Conservation (phyloP, 2,329 filamentous ascomycete species). For the Colletotrichum sp. region DNA sequence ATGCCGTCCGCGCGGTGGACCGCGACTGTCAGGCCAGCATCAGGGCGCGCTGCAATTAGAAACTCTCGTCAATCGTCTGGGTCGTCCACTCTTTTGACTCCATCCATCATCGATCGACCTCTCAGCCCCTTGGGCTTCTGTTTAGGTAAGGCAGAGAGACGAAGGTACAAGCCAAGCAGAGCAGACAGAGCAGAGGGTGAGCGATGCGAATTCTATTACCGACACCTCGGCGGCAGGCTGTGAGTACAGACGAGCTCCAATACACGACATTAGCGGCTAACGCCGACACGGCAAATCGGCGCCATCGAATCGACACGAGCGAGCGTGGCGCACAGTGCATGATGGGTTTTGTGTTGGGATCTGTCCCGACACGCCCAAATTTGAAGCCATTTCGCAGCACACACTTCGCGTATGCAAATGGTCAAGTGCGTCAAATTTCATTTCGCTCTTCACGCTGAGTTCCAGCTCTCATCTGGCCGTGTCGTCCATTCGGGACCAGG, state of each 20-base stretch:
- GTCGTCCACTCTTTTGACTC: background rate
- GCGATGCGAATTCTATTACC: background rate
- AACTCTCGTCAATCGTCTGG: background rate
- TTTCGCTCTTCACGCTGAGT: conserved; percentile 4
- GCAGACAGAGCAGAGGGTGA: background rate
- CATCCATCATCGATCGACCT: background rate
- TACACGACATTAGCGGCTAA: background rate
- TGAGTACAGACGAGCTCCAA: background rate
- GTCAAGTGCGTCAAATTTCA: background rate
- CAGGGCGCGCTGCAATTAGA: background rate
- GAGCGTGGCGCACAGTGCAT: background rate
- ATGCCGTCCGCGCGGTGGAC: background rate
- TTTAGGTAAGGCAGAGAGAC: background rate
- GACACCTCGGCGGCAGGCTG: background rate
- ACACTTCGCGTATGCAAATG: background rate
- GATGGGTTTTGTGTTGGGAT: background rate
- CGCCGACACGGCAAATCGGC: background rate
- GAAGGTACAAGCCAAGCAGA: background rate
- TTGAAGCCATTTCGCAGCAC: background rate
- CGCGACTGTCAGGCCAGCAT: background rate
- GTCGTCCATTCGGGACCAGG: background rate
- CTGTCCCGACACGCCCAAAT: background rate
- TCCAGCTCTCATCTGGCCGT: background rate
- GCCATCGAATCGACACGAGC: background rate
- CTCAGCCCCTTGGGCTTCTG: background rate